phyloP scores from a whole-genome alignment of 2,329 filamentous ascomycete species.

The Exophiala bonariae region DNA sequence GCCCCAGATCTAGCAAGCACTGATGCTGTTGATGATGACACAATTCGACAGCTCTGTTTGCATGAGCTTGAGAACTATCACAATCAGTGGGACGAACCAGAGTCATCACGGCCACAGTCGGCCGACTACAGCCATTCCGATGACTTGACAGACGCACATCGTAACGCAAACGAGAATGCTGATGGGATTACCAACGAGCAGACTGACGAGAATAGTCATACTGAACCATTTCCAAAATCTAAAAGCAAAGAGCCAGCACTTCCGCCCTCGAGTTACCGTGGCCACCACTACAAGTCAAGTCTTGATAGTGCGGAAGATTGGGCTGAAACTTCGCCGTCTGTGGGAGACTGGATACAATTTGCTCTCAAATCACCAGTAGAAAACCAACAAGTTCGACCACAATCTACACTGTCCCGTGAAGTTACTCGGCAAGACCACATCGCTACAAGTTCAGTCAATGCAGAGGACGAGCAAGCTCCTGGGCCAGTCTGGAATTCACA shows the following conservation, averaged over 20 bases:
- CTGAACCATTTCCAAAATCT: background rate
- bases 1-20: constrained; percentile 55
- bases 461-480: background rate
- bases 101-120: constrained; percentile 6
- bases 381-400: constrained; percentile 5
- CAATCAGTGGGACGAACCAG: constrained; percentile 13
- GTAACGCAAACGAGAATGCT: background rate
- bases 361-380: constrained; percentile 30
- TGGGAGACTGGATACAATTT: constrained; percentile 50
- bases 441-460: background rate
- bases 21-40: constrained; percentile 55
- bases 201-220: no score
- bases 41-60: constrained; percentile 56
- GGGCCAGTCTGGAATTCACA: background rate
- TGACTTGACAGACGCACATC: background rate
- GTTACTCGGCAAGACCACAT: background rate
- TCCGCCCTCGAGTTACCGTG: constrained; percentile 19
- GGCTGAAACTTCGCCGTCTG: constrained; percentile 50
- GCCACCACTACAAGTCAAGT: constrained; percentile 40
- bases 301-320: constrained; percentile 47
- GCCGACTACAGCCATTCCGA: constrained; percentile 10
- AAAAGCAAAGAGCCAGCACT: constrained; percentile 1
- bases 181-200: background rate
- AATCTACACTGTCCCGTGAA: constrained; percentile 15
- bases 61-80: constrained; percentile 42